Base-by-base conservation (phyloP, 2,329 filamentous ascomycete species). In the Penicillium sp. region DNA sequence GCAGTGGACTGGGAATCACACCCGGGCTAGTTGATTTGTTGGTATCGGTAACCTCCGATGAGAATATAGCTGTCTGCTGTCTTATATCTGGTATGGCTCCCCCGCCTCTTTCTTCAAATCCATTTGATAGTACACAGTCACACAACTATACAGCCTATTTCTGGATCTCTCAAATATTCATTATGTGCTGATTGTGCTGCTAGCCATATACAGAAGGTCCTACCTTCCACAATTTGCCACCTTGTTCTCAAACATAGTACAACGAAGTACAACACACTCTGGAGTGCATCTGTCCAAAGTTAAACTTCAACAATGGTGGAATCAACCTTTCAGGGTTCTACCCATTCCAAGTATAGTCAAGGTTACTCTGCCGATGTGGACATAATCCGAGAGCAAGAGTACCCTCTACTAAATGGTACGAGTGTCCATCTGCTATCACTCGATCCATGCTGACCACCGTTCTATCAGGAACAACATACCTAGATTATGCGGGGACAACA, bases 401-500 rank as follows among this genome's bases (percentile, higher is more conserved):
- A 81, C 67, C 79, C 80, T 21, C 60, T 69, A 32, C 67, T 79
- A 27, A 72, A 69, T 62, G 70, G 75, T 76, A 59, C 16, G 60
- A 23, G 12, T 34, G 27, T 50, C 25, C 12, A 16, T 8, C 5
- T 35, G 31, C 9, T 18, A 25, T 29, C n/a, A 34, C 38, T 25
- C 9, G 23, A 37, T 31, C 12, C 27, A 37, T 52, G 16, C 46
- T 56, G 12, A 60, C 46, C 12, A 10, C 23, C 47, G 2, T 47
- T 50, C 35, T 57, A 16, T 51, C 53, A 93, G 90, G 82, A 50
- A 85, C 84, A 10, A 80, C 86, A 45, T 97, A 97, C 71, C 86
- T 97, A 54, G 93, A 97, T 65, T 92, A 97, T 87, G 91, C 91
- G 0, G 93, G 91, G n/a, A 90, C 90, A n/a, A 93, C 92, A 0